Evolutionary conservation across 129 eudicot genomes (phyloP).

Genomic region (Heracleum sosnowskyi): DNA sequence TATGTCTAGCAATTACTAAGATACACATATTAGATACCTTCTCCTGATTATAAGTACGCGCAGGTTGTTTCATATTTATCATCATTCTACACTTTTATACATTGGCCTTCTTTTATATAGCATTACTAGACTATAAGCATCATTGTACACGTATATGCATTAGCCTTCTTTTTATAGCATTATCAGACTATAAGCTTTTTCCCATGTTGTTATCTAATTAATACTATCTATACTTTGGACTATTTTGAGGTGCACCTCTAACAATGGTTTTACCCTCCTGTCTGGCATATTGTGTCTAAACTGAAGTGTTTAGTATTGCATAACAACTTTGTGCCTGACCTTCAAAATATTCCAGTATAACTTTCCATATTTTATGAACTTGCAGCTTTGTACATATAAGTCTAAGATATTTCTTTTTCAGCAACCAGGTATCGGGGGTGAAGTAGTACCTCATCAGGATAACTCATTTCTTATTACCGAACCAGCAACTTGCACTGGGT

Average conservation of each 20-base stretch:
- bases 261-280: neutral
- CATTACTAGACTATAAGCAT: neutral
- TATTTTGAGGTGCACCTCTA: neutral
- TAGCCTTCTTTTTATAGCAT: no score
- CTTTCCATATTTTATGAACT: neutral
- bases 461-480: conserved; percentile 85
- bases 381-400: neutral
- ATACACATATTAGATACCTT: neutral
- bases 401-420: conserved; percentile 20
- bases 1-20: neutral
- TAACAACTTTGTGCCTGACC: neutral
- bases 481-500: conserved; percentile 89
- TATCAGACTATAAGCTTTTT: neutral
- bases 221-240: neutral
- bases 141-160: neutral
- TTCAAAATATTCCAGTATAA: neutral
- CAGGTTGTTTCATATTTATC: neutral
- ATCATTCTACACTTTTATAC: neutral
- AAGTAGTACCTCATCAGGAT: conserved; percentile 96
- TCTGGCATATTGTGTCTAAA: neutral
- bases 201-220: neutral
- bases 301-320: neutral
- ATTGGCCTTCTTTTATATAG: neutral
- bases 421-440: conserved; percentile 99
- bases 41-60: neutral